Percentiles rank a stretch among this genome's conserved stretches.
phyloP scores from a whole-genome alignment of 371 early-diverging fungal species.

The Actinomortierella ambigua region DNA sequence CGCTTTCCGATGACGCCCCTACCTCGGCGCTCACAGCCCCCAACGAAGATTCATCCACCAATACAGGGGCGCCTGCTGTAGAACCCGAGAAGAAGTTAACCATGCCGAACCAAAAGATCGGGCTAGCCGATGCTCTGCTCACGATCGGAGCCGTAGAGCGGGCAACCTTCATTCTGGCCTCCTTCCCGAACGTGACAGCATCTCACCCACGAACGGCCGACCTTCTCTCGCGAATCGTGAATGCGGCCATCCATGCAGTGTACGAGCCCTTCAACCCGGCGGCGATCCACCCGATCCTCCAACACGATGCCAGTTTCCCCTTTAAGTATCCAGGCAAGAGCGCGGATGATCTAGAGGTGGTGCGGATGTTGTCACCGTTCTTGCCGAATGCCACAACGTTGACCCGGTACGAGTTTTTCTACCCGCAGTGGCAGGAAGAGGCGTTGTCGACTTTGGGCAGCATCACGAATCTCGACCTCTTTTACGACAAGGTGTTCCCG shows the following conservation, averaged over 20 bases:
- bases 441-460: constrained; percentile 37
- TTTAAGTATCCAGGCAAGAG: constrained; percentile 16
- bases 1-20: constrained; percentile 46
- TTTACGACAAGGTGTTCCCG: constrained; percentile 53
- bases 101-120: constrained; percentile 64
- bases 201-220: constrained; percentile 66
- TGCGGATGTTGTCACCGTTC: constrained; percentile 16
- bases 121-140: constrained; percentile 64
- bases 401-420: constrained; percentile 62
- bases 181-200: constrained; percentile 62
- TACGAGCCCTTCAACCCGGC: constrained; percentile 52
- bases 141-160: constrained; percentile 69
- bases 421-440: constrained; percentile 57
- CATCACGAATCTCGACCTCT: constrained; percentile 42
- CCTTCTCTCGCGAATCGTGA: constrained; percentile 64
- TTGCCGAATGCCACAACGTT: constrained; percentile 34
- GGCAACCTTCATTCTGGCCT: constrained; percentile 57
- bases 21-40: constrained; percentile 6
- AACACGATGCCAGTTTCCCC: constrained; percentile 14
- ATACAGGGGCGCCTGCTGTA: constrained; percentile 13
- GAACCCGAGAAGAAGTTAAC: constrained; percentile 9
- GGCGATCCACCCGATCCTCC: constrained; percentile 13
- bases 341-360: constrained; percentile 10
- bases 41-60: constrained; percentile 13
- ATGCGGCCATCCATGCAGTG: constrained; percentile 58